These are phyloP conservation scores for Marasmius tenuissimus DNA, from an alignment of 1,284 basidiomycete species.

Conservation along the genomic window DNA sequence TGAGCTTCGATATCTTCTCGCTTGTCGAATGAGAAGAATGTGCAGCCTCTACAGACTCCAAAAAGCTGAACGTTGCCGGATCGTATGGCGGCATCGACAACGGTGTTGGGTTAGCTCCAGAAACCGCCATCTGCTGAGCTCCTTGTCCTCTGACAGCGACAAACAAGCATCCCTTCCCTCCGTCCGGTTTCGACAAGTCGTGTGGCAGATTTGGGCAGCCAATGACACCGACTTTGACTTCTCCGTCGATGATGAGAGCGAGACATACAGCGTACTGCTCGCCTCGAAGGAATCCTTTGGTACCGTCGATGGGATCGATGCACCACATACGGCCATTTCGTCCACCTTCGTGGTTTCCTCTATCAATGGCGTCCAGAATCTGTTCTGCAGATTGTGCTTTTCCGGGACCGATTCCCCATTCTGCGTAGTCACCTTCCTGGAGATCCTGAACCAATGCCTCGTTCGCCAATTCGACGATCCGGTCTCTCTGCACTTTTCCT, in stretches of 20 bases:
- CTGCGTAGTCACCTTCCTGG: constrained; percentile 45
- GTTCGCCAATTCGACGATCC: constrained; percentile 84
- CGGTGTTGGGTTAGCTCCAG: constrained; percentile 40
- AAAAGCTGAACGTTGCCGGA: constrained; percentile 62
- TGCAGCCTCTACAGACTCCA: constrained; percentile 93
- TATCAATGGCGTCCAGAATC: constrained; percentile 84
- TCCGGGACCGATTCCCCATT: constrained; percentile 69
- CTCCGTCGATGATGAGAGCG: constrained; percentile 83
- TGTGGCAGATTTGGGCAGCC: constrained; percentile 94
- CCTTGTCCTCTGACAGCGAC: constrained; percentile 84
- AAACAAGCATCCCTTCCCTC: constrained; percentile 78
- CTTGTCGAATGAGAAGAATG: constrained; percentile 90
- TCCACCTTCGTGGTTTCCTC: constrained; percentile 83
- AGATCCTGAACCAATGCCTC: constrained; percentile 70
- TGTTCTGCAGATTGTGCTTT: constrained; percentile 50
- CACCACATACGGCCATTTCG: constrained; percentile 87
- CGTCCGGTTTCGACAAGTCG: constrained; percentile 54
- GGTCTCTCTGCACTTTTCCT: constrained; percentile 54
- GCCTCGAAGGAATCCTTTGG: constrained; percentile 93
- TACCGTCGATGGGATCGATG: constrained; percentile 91
- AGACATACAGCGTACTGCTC: constrained; percentile 98
- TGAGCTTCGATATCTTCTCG: constrained; percentile 67
- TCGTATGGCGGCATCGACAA: constrained; percentile 48
- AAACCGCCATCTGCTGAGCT: constrained; percentile 63
- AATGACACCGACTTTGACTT: constrained; percentile 88